Conservation (phyloP, 2,329 filamentous ascomycete genomes). For the Thielaviopsis musarum region DNA sequence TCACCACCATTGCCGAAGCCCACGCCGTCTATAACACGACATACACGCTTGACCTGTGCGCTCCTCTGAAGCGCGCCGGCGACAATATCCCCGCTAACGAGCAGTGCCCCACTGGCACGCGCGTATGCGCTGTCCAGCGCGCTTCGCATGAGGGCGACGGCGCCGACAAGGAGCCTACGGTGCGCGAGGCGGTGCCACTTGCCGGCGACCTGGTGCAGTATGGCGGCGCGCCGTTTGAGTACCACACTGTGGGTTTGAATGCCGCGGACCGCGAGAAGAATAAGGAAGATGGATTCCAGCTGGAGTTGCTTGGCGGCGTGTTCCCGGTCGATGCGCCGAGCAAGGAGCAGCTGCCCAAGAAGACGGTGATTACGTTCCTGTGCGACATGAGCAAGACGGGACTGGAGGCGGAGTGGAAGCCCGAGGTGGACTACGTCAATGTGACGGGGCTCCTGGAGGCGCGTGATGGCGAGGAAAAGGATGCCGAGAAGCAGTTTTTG, state of each 20-base stretch:
- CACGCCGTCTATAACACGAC: conserved; percentile 52
- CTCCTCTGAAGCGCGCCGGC: conserved; percentile 43
- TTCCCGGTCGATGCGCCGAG: conserved; percentile 32
- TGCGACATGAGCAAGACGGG: conserved; percentile 61
- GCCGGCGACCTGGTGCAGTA: conserved; percentile 50
- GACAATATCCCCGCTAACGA: conserved; percentile 32
- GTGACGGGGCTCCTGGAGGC: conserved; percentile 20
- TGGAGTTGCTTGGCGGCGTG: conserved; percentile 48
- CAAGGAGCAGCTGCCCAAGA: conserved; percentile 41
- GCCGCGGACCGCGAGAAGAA: conserved; percentile 47
- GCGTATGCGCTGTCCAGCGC: conserved; percentile 62
- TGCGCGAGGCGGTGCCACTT: conserved; percentile 49
- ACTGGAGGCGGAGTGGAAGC: conserved; percentile 50
- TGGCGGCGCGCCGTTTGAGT: conserved; percentile 44
- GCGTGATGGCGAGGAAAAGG: conserved; percentile 22
- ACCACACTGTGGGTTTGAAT: conserved; percentile 48
- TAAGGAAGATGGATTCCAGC: conserved; percentile 52
- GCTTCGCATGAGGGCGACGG: conserved; percentile 31
- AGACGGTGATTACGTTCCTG: conserved; percentile 68
- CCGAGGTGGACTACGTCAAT: conserved; percentile 34
- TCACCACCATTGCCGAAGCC: conserved; percentile 37
- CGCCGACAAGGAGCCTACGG: conserved; percentile 28
- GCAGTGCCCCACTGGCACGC: conserved; percentile 51
- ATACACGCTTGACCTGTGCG: conserved; percentile 67
- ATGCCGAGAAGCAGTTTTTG: conserved; percentile 31